These are phyloP conservation scores for Eragrostis tef DNA, from an alignment of 202 grass and related monocot species.

Conservation along the genomic window DNA sequence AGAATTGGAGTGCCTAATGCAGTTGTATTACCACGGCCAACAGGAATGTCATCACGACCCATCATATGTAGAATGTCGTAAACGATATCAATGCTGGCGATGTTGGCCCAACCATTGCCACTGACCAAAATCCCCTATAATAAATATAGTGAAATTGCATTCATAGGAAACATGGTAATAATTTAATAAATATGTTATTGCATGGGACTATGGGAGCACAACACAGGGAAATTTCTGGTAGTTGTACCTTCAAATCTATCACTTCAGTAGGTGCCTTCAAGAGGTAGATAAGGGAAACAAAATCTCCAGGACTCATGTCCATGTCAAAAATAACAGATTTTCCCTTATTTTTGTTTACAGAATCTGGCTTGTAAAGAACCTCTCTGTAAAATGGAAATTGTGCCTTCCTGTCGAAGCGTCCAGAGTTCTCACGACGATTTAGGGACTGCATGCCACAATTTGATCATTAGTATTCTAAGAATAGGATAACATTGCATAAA, in stretches of 20 bases:
- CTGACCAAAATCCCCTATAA: conserved; percentile 64
- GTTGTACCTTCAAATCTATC: conserved; percentile 65
- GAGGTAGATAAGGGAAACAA: conserved; percentile 72
- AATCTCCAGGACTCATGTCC: conserved; percentile 89
- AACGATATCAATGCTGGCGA: conserved; percentile 69
- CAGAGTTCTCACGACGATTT: conserved; percentile 59
- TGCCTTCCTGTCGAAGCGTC: conserved; percentile 59
- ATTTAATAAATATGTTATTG: neutral
- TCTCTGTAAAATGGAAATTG: conserved; percentile 72
- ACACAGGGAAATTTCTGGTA: neutral
- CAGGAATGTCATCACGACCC: conserved; percentile 79
- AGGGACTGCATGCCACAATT: conserved; percentile 45
- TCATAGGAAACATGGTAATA: neutral
- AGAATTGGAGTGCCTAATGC: conserved; percentile 54
- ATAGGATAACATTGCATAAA: neutral
- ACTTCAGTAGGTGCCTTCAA: conserved; percentile 64
- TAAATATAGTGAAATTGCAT: neutral
- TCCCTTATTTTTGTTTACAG: conserved; percentile 48
- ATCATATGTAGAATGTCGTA: conserved; percentile 84
- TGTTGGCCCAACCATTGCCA: conserved; percentile 75
- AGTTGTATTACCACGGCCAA: conserved; percentile 68
- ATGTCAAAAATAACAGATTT: conserved; percentile 71
- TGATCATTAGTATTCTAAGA: neutral
- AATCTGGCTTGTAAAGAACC: conserved; percentile 57
- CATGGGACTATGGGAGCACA: neutral